Conservation (phyloP, 2,329 filamentous ascomycete species). For the Penicillium griseofulvum region DNA sequence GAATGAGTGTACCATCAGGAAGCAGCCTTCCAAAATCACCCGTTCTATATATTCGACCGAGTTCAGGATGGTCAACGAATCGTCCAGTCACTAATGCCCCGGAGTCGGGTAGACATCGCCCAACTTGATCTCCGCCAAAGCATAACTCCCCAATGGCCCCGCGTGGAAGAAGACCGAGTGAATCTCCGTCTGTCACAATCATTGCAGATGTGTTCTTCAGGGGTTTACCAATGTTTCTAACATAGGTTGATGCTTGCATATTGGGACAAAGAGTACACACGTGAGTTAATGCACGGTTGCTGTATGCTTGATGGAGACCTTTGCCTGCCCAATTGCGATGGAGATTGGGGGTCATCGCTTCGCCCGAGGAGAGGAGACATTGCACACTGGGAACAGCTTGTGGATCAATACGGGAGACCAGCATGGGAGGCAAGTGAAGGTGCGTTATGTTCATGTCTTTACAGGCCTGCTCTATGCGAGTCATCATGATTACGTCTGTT, state of each 20-base stretch:
- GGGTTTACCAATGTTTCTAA: slow-evolving; percentile 73
- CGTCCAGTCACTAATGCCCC: slow-evolving; percentile 59
- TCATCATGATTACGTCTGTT: slow-evolving; percentile 70
- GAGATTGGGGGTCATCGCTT: slow-evolving; percentile 72
- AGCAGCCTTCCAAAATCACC: slow-evolving; percentile 81
- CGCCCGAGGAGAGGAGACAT: slow-evolving; percentile 78
- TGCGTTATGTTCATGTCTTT: slow-evolving; percentile 67
- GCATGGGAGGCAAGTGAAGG: slow-evolving; percentile 80
- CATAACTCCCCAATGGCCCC: slow-evolving; percentile 80
- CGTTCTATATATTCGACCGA: slow-evolving; percentile 75
- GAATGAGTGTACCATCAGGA: slow-evolving; percentile 70
- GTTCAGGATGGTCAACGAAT: slow-evolving; percentile 66
- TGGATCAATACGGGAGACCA: slow-evolving; percentile 72
- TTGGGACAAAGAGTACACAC: slow-evolving; percentile 72
- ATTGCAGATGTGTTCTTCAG: slow-evolving; percentile 75
- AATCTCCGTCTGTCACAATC: slow-evolving; percentile 51
- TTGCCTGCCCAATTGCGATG: slow-evolving; percentile 65
- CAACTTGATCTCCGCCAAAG: slow-evolving; percentile 79
- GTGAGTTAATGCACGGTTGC: slow-evolving; percentile 51
- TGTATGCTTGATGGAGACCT: slow-evolving; percentile 66
- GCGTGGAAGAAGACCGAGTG: slow-evolving; percentile 58
- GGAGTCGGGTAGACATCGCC: neutral
- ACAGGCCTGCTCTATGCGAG: slow-evolving; percentile 68
- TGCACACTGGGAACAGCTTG: slow-evolving; percentile 66
- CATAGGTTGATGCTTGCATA: slow-evolving; percentile 57